Conservation (phyloP, 1,139 yeast genomes). For the Saccharomyces hybrid region DNA sequence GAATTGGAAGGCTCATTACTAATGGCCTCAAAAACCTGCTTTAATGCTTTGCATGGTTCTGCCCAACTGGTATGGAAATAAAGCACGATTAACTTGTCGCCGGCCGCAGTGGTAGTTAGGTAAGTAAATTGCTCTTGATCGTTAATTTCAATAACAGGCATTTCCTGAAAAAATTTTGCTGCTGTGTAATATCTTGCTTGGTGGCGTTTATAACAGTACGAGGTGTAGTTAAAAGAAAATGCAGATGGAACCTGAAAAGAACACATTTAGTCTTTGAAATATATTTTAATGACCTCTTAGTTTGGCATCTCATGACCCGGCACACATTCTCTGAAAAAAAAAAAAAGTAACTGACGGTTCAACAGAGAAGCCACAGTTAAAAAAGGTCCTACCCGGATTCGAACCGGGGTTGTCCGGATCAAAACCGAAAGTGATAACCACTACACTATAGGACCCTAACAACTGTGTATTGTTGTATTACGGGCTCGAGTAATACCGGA, state of each 20-base stretch:
- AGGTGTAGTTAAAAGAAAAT: not conserved
- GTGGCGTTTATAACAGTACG: not conserved
- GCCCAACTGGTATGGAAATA: constrained; percentile 98
- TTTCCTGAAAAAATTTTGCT: constrained; percentile 21
- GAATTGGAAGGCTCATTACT: constrained; percentile 34
- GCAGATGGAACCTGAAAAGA: not conserved
- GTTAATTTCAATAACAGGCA: constrained; percentile 72
- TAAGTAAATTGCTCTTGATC: constrained; percentile 82
- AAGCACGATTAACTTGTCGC: constrained; percentile 61
- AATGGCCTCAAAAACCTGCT: constrained; percentile 39
- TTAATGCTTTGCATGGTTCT: constrained; percentile 67
- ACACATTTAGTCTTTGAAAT: not conserved
- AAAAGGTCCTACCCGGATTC: constrained; percentile 86
- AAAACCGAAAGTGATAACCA: constrained; percentile 63
- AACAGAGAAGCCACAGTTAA: not conserved
- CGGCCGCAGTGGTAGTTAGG: constrained; percentile 57
- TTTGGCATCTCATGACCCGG: not conserved
- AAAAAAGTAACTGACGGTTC: not conserved
- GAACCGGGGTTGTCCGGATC: constrained; percentile 91
- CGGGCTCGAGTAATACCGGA: not conserved
- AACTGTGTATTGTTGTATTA: not conserved
- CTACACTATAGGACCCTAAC: constrained; percentile 43
- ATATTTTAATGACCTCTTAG: not conserved
- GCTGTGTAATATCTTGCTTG: not conserved
- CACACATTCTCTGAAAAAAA: not conserved